A percentile compares a stretch with the other conserved stretches of the same genome.
Conservation (phyloP, 2,329 filamentous ascomycete species). For the Didymella pomorum region DNA sequence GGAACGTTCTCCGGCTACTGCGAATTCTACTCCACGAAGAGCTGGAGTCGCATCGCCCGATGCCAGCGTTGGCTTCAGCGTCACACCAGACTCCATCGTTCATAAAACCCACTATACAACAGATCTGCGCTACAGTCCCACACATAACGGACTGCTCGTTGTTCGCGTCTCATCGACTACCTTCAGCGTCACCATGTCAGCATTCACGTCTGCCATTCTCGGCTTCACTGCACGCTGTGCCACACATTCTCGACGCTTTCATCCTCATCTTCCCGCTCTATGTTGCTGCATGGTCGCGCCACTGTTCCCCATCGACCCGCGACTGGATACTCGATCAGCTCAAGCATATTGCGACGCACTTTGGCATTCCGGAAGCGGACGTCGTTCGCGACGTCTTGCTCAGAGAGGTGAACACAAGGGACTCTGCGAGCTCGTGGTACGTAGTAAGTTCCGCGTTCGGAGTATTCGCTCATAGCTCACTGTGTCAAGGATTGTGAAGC, state of each 20-base stretch:
- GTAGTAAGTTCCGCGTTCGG: not conserved
- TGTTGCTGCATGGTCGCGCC: slow-evolving; percentile 7
- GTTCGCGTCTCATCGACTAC: not conserved
- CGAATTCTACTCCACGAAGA: slow-evolving; percentile 2
- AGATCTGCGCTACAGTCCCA: slow-evolving; percentile 3
- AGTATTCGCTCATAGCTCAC: not conserved
- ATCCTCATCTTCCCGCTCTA: slow-evolving; percentile 5
- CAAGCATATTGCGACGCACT: not conserved
- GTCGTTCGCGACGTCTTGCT: not conserved
- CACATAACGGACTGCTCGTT: slow-evolving; percentile 1
- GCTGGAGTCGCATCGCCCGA: not conserved
- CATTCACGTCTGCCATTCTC: too few species aligned
- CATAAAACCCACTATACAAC: slow-evolving; percentile 3
- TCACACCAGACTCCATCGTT: not conserved
- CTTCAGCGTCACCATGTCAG: not conserved
- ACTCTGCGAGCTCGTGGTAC: not conserved
- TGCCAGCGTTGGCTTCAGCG: not conserved
- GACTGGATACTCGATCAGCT: slow-evolving; percentile 4
- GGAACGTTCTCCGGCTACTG: slow-evolving; percentile 4
- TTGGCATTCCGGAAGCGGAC: not conserved
- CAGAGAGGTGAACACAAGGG: not conserved
- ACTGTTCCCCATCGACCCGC: not conserved
- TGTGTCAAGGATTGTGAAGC: not conserved
- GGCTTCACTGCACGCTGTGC: not conserved
- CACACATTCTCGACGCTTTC: not conserved